phyloP scores from a whole-genome alignment of 139 green algal genomes.

The Mesostigma viride region DNA sequence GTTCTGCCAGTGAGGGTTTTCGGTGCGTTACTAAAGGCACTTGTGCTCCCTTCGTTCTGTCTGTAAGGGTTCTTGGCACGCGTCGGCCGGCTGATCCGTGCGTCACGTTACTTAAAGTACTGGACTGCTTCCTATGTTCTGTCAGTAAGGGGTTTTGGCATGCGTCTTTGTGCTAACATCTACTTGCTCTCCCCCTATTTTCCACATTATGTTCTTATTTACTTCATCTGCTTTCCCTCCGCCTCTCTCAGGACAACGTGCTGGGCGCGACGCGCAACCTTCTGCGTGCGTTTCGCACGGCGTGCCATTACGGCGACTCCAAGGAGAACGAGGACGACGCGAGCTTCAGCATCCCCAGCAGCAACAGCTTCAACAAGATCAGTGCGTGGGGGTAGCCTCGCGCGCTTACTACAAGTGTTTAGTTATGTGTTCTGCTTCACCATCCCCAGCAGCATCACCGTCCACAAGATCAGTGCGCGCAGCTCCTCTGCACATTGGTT shows the following conservation, averaged over 20 bases:
- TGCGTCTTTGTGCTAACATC: neutral
- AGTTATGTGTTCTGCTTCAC: neutral
- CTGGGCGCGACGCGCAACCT: slow-evolving; percentile 26
- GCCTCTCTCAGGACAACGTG: neutral
- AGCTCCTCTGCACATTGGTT: slow-evolving; percentile 24
- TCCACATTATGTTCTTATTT: too few species aligned
- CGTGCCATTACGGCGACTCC: slow-evolving; percentile 75
- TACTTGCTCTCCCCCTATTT: too few species aligned
- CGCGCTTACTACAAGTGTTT: neutral
- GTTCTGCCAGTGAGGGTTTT: too few species aligned
- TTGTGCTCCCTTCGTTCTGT: too few species aligned
- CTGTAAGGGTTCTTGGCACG: too few species aligned
- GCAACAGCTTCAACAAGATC: slow-evolving; percentile 63
- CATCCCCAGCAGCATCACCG: neutral
- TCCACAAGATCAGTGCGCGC: neutral
- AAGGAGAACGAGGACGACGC: slow-evolving; percentile 37
- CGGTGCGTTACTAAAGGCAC: too few species aligned
- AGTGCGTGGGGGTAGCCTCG: neutral
- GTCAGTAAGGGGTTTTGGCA: neutral
- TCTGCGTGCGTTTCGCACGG: slow-evolving; percentile 58
- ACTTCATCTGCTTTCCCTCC: too few species aligned
- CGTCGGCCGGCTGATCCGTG: too few species aligned
- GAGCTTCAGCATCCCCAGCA: slow-evolving; percentile 49
- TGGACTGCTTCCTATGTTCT: neutral
- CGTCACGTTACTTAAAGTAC: too few species aligned